Conservation (phyloP, 2,329 filamentous ascomycete species). For the Nannizziopsis arthrosporioides region DNA sequence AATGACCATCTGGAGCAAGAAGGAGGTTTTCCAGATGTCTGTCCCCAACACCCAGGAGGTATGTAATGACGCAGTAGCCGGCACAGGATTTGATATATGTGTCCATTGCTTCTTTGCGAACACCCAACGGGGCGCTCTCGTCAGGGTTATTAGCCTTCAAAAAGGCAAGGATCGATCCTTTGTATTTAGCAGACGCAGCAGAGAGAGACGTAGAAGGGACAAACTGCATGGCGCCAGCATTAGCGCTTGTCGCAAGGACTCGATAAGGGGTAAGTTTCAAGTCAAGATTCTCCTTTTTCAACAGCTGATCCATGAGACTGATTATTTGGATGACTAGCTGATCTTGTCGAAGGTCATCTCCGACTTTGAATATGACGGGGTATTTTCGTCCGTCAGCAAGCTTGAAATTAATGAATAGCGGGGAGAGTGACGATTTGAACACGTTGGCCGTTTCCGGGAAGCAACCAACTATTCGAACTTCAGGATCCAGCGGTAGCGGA, state of each 20-base stretch:
- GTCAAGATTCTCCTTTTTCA: conserved; percentile 92
- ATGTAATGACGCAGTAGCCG: conserved; percentile 97
- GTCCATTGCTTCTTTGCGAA: conserved; percentile 85
- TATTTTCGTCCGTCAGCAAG: conserved; percentile 67
- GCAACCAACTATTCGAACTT: conserved; percentile 64
- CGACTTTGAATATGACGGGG: conserved; percentile 92
- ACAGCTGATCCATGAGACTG: conserved; percentile 88
- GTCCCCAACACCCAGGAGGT: conserved; percentile 90
- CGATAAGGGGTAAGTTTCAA: conserved; percentile 92
- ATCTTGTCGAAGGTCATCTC: conserved; percentile 90
- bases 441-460: conserved; percentile 76
- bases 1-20: conserved; percentile 77
- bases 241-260: conserved; percentile 83
- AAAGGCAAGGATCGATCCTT: conserved; percentile 65
- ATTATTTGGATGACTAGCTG: conserved; percentile 97
- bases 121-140: conserved; percentile 63
- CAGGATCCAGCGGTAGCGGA: conserved; percentile 78
- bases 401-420: conserved; percentile 82
- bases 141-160: conserved; percentile 84
- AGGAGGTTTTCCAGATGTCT: conserved; percentile 92
- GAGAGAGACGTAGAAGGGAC: conserved; percentile 77
- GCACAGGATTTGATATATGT: conserved; percentile 93
- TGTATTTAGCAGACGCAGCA: conserved; percentile 71
- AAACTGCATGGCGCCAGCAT: conserved; percentile 85
- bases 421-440: conserved; percentile 89